Percentiles rank a stretch among this genome's conserved stretches.
Evolutionary conservation across 148 eudicot species (phyloP).

Genomic region (Silene latifolia): DNA sequence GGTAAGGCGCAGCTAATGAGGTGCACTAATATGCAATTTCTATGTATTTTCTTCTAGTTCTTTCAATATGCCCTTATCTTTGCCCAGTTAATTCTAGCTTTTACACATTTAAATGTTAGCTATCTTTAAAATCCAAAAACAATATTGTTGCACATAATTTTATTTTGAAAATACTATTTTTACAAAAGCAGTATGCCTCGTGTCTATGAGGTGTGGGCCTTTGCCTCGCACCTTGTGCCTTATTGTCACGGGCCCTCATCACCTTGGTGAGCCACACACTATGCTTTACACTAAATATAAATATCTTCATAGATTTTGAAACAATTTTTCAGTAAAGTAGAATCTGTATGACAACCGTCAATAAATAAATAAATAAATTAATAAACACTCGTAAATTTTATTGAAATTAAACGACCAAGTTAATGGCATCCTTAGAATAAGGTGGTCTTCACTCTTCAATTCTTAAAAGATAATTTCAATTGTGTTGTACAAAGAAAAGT

Average conservation of each 20-base stretch:
- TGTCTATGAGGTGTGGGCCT: not conserved
- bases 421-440: not conserved
- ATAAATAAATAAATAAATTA: too few relatives aligned
- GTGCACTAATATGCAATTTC: too few relatives aligned
- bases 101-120: not conserved
- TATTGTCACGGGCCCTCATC: not conserved
- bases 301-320: too few relatives aligned
- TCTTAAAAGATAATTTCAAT: not conserved
- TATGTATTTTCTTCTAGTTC: not conserved
- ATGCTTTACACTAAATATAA: not conserved
- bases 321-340: not conserved
- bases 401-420: not conserved
- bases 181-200: not conserved
- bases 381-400: not conserved
- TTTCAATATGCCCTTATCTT: too few relatives aligned
- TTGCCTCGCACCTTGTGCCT: not conserved
- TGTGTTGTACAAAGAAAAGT: not conserved
- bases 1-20: too few relatives aligned
- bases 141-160: not conserved
- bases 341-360: not conserved
- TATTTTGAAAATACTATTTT: not conserved
- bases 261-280: not conserved
- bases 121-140: not conserved
- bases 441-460: slow-evolving; percentile 2
- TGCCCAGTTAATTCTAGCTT: not conserved